Base-by-base conservation (phyloP, 2,329 filamentous ascomycete genomes). In the Rhytidhysteron rufulum region DNA sequence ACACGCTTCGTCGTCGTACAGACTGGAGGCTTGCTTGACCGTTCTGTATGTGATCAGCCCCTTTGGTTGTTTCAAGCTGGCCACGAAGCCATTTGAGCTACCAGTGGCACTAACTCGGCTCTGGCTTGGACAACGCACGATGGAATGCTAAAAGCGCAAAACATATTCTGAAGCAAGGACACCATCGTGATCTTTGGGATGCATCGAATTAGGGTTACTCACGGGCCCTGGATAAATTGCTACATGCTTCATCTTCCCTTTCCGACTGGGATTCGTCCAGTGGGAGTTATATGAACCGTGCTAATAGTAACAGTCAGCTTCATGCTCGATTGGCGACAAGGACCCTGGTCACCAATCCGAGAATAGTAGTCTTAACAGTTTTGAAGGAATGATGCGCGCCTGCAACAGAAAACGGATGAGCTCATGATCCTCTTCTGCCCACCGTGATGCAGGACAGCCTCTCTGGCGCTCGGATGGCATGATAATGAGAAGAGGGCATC, bases 41-140 rank as follows among this genome's bases (percentile, higher is more conserved):
- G 13, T 5, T 30, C 35, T 37, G 22, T 36, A 25, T 25, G 34
- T 15, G 35, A 37, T 18, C 22, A 30, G 22, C 35, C 25, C 35
- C 35, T 30, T 29, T 37, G 7, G 13, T 22, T 24, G 35, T 30
- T 37, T 30, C 35, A 37, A 37, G 35, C 25, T n/a, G 13, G 33
- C 11, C 33, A 19, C 24, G 33, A 27, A 35, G 33, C 33, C 19
- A 25, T 37, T 37, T n/a, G n/a, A n/a, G n/a, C n/a, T n/a, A n/a
- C n/a, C n/a, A 16, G 35, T 37, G 35, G 30, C 30, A 37, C 35
- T 18, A n/a, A 27, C 8, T 27, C 24, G 24, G 24, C 24, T 27
- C 24, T 27, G 13, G 8, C 13, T 27, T 27, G 8, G 8, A 27
- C 13, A 8, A 13, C 24, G 24, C 13, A 13, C 8, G 13, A 13